Evolutionary conservation across 2,329 filamentous ascomycete species (phyloP), one percentile per base, ranked within the genome.

Genomic region (Corynespora cassiicola): DNA sequence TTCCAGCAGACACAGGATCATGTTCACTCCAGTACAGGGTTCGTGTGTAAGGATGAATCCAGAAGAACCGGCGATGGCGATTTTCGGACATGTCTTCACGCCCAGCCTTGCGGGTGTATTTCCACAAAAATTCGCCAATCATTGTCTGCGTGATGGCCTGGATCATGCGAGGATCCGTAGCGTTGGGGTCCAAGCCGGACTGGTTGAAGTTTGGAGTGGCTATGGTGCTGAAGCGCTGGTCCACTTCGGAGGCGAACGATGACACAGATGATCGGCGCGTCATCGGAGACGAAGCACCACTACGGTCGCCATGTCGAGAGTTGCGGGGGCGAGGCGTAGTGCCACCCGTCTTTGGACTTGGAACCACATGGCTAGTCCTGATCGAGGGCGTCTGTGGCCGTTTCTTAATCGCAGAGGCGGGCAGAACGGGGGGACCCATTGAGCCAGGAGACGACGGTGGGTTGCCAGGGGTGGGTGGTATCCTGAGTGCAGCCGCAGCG

Each of bases 61-160:
- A 99, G 79, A 99, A 99, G 77, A 96, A 99, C 20, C 94, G 85
- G 46, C 89, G 84, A 69, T 99, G 94, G 35, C 94, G 83, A 39
- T 91, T 95, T 55, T 85, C 87, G 0, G 91, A 97, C 71, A 95
- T 84, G 48, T 90, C 88, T 37, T 85, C 87, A 16, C 92, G 86
- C n/a, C 90, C 91, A 43, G 91, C 80, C 74, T 94, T 96, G 58
- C 94, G 87, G 0, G 94, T 99, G 71, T 99, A 99, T 69, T 99
- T 99, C 94, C 94, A 99, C 25, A 99, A 77, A 68, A 92, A 97
- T 68, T 99, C 94, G 39, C 94, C 94, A 62, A 99, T 97, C 94
- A 99, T 99, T 12, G 94, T 97, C 70, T 99, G 92, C 2, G 94
- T 99, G 52, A 99, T 96, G 31, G 94, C 94, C 73, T 96, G 90